Evolutionary conservation across 768 basidiomycete species (phyloP).

Genomic region (Terana coerulea): DNA sequence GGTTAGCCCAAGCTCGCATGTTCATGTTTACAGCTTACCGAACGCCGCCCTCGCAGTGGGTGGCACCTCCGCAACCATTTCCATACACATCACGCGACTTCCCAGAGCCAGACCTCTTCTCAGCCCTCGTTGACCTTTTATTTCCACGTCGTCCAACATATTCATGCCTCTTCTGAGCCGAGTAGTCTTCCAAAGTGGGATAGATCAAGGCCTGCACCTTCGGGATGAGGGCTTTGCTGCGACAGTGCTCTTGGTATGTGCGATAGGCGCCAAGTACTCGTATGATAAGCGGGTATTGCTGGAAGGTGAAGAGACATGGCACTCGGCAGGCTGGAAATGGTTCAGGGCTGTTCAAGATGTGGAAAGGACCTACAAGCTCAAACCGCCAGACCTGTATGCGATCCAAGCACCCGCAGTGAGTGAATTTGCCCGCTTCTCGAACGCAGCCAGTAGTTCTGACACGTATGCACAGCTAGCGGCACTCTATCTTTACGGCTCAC

Average conservation of each 20-base stretch:
- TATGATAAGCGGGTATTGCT: slow-evolving; percentile 40
- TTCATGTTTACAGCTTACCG: background rate
- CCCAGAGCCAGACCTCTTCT: slow-evolving; percentile 26
- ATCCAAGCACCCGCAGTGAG: slow-evolving; percentile 64
- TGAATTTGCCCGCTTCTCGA: too few relatives aligned
- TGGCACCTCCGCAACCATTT: background rate
- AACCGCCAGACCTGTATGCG: slow-evolving; percentile 56
- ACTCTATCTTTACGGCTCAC: slow-evolving; percentile 10
- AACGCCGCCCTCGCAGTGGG: slow-evolving; percentile 9
- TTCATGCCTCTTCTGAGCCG: slow-evolving; percentile 39
- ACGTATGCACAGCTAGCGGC: slow-evolving; percentile 1
- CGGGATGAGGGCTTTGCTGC: slow-evolving; percentile 32
- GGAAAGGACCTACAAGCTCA: slow-evolving; percentile 42
- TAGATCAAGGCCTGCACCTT: slow-evolving; percentile 29
- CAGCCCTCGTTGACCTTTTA: slow-evolving; percentile 37
- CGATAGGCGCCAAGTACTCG: slow-evolving; percentile 38
- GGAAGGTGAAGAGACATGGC: background rate
- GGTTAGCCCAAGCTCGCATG: slow-evolving; percentile 27
- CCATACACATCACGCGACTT: slow-evolving; percentile 18
- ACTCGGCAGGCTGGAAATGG: slow-evolving; percentile 36
- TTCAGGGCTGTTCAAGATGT: slow-evolving; percentile 47
- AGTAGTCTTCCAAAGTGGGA: slow-evolving; percentile 33
- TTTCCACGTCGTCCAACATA: slow-evolving; percentile 33
- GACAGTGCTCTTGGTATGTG: slow-evolving; percentile 40
- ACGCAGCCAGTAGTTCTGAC: too few relatives aligned